Evolutionary conservation across 78 protist genomes (phyloP), one percentile per base, ranked within the genome.

Genomic region (Dictyostelium purpureum): DNA sequence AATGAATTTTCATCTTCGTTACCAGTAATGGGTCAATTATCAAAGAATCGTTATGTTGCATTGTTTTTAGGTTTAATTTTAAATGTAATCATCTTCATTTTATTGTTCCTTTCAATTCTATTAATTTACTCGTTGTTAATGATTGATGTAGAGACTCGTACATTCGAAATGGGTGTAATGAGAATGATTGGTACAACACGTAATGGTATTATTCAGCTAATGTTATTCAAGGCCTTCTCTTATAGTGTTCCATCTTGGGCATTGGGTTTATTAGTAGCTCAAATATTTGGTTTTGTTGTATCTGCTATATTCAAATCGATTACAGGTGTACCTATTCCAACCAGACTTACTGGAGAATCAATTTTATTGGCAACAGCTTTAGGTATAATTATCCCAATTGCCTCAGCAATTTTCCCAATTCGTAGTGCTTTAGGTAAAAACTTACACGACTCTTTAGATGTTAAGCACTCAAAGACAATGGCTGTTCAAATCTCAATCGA

Each of bases 161-260:
- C 98, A 11, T 98, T 97, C 75, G 99, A 98, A 79, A 59, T 95
- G 79, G 99, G 97, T 67, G 87, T 96, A 18, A 40, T 95, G 74
- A 69, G 98, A 35, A 94, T 97, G 97, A 57, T 98, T 28, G 98
- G 99, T 18, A 94, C 93, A 43, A 85, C 75, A 6, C 28, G 94
- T 10, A 14, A 40, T 33, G 96, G 96, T 12, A 67, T 97, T 2
- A 81, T 98, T 18, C 91, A 79, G 40, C 59, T 96, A 24, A 71
- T 98, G 56, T 19, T 97, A 24, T 76, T 70, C 6, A 95, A 96
- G 45, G 98, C 97, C 0, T 71, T 96, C 56, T 52, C 75, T n/a
- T 96, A 85, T 73, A 77, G 97, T 69, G 0, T 98, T 0, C 99
- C 99, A 14, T 95, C 96, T 1, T 96, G 96, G 97, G 94, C 37